Evolutionary conservation across 352 stramenopile species (phyloP).

Genomic region (Bremia lactucae): DNA sequence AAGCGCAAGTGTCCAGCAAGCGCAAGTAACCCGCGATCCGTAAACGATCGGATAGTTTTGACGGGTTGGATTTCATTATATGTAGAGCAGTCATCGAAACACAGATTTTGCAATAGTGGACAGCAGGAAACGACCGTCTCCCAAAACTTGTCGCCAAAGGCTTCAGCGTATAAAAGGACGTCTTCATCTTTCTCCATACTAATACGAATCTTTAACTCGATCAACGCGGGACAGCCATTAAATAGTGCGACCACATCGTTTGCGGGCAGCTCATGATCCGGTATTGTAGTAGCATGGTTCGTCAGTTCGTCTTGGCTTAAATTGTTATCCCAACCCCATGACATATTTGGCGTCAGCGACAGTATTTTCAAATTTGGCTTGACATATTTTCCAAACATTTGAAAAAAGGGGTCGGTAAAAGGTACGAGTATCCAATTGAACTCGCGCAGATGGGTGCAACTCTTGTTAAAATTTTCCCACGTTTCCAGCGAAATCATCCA

Average conservation of each 20-base stretch:
- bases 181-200: slow-evolving; percentile 27
- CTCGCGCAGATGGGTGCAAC: slow-evolving; percentile 24
- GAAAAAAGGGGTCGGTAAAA: slow-evolving; percentile 33
- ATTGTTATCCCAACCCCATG: slow-evolving; percentile 29
- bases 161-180: not conserved
- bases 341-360: slow-evolving; percentile 26
- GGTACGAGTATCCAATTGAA: slow-evolving; percentile 32
- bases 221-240: slow-evolving; percentile 26
- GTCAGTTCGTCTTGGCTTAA: slow-evolving; percentile 8
- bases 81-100: slow-evolving; percentile 17
- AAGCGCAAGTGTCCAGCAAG: slow-evolving; percentile 24
- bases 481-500: slow-evolving; percentile 24
- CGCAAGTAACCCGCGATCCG: slow-evolving; percentile 18
- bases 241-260: slow-evolving; percentile 19
- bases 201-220: slow-evolving; percentile 25
- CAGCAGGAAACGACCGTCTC: slow-evolving; percentile 11
- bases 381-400: slow-evolving; percentile 23
- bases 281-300: slow-evolving; percentile 1
- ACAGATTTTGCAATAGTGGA: slow-evolving; percentile 20
- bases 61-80: slow-evolving; percentile 17
- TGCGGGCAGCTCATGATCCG: slow-evolving; percentile 17
- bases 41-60: slow-evolving; percentile 23
- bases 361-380: slow-evolving; percentile 30
- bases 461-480: slow-evolving; percentile 28
- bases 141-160: slow-evolving; percentile 30